Evolutionary conservation across 495 filamentous ascomycete species (phyloP).

Genomic region (Neurospora pannonica): DNA sequence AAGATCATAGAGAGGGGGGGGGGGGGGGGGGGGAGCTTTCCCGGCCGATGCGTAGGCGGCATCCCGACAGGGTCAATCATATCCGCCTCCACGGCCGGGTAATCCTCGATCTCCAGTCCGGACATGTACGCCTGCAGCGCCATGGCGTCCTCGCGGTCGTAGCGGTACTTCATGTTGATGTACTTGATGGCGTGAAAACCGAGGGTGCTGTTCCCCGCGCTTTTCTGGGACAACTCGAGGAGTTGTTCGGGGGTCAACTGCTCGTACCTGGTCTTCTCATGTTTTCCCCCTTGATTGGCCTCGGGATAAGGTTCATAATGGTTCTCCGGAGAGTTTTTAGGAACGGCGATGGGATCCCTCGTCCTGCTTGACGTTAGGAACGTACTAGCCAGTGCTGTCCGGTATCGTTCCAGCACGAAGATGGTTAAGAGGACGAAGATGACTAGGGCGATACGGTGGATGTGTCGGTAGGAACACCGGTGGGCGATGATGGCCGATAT

Average conservation of each 20-base stretch:
- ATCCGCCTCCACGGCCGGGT: conserved; percentile 12
- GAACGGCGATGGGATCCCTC: neutral
- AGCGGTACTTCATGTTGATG: conserved; percentile 15
- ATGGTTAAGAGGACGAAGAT: conserved; percentile 1
- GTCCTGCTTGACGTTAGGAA: neutral
- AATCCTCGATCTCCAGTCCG: conserved; percentile 10
- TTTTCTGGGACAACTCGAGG: neutral
- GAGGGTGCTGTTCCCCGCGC: conserved; percentile 13
- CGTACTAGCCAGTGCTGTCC: neutral
- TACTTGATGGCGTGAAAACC: conserved; percentile 14
- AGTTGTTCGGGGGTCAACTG: neutral
- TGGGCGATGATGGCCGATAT: neutral
- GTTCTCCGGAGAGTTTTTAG: neutral
- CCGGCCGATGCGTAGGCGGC: conserved; percentile 13
- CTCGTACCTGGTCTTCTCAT: neutral
- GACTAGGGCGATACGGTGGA: conserved; percentile 6
- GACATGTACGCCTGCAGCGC: conserved; percentile 14
- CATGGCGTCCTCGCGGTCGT: conserved; percentile 15
- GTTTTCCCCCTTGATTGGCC: no score
- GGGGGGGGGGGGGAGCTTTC: no score
- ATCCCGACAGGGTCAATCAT: conserved; percentile 14
- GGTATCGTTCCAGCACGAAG: conserved; percentile 8
- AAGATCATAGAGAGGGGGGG: no score
- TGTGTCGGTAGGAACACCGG: conserved; percentile 10
- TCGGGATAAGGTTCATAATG: neutral